Conservation (phyloP, 2,329 filamentous ascomycete genomes). For the Metarhizium sp. region DNA sequence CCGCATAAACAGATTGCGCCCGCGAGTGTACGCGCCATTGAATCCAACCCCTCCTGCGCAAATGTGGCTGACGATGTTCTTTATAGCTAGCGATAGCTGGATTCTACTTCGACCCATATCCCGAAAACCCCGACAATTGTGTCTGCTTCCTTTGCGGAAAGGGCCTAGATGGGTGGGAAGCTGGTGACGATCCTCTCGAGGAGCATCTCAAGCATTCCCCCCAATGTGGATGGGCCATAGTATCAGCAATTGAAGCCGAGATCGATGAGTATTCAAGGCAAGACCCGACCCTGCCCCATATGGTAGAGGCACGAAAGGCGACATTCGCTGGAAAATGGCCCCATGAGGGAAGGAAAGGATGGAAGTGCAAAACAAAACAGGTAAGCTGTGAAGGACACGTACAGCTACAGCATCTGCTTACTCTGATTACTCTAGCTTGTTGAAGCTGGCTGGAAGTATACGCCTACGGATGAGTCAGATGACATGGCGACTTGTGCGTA, state of each 20-base stretch:
- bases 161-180: slow-evolving; percentile 85
- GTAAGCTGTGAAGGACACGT: slow-evolving; percentile 32
- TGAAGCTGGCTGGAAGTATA: slow-evolving; percentile 90
- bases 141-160: slow-evolving; percentile 81
- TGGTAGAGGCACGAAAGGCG: slow-evolving; percentile 67
- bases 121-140: slow-evolving; percentile 74
- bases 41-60: not conserved
- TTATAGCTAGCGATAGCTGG: slow-evolving; percentile 76
- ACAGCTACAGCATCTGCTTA: slow-evolving; percentile 2
- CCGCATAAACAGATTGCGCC: slow-evolving; percentile 48
- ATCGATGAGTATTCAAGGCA: slow-evolving; percentile 55
- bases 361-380: slow-evolving; percentile 85
- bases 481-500: slow-evolving; percentile 90
- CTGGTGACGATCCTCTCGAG: slow-evolving; percentile 68
- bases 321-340: slow-evolving; percentile 87
- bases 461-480: slow-evolving; percentile 70
- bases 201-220: slow-evolving; percentile 82
- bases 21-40: slow-evolving; percentile 17
- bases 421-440: slow-evolving; percentile 52
- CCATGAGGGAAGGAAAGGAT: slow-evolving; percentile 77
- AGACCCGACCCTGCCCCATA: slow-evolving; percentile 62
- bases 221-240: slow-evolving; percentile 80
- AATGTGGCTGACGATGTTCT: slow-evolving; percentile 12
- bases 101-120: slow-evolving; percentile 76
- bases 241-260: slow-evolving; percentile 51